phyloP scores from a whole-genome alignment of 805 yeast species.

The Pichia eremophila region DNA sequence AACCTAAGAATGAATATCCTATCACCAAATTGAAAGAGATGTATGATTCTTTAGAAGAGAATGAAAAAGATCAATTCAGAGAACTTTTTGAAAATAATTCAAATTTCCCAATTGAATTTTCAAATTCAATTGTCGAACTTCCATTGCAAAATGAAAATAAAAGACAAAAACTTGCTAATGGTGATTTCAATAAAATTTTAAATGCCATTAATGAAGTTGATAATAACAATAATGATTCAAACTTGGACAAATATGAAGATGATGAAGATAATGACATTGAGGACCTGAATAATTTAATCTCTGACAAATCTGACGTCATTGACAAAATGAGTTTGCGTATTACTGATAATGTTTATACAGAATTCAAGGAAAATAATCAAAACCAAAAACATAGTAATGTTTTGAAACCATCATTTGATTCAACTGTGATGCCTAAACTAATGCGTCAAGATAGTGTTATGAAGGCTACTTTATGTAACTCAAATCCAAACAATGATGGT shows the following conservation, averaged over 20 bases:
- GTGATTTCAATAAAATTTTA: neutral
- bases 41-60: slow-evolving; percentile 1
- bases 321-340: slow-evolving; percentile 4
- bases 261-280: neutral
- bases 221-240: neutral
- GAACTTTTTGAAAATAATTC: neutral
- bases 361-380: neutral
- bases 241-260: neutral
- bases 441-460: slow-evolving; percentile 14
- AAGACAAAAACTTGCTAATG: neutral
- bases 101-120: too few relatives aligned
- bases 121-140: neutral
- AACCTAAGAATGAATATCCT: slow-evolving; percentile 4
- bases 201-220: neutral
- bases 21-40: slow-evolving; percentile 1
- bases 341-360: neutral
- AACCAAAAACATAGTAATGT: neutral
- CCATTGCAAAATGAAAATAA: neutral
- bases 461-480: neutral
- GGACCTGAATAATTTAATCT: neutral
- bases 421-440: slow-evolving; percentile 13
- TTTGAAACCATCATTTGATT: neutral
- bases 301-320: slow-evolving; percentile 6
- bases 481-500: slow-evolving; percentile 9
- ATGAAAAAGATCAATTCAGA: neutral